Conservation (phyloP, 2,329 filamentous ascomycete genomes). For the Oidium heveae region DNA sequence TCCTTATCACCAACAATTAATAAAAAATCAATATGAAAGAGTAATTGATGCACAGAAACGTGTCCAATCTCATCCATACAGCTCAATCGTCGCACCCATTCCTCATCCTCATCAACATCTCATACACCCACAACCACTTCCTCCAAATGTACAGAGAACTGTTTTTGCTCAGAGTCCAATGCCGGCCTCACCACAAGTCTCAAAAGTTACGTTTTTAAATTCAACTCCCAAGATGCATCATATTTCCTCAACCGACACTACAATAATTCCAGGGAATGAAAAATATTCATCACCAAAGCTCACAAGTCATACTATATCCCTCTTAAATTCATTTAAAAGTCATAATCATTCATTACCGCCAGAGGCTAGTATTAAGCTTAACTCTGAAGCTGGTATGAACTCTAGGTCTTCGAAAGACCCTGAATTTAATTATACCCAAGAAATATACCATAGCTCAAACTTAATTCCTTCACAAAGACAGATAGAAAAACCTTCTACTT, state of each 20-base stretch:
- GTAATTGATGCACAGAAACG: slow-evolving; percentile 1
- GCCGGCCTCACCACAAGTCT: slow-evolving; percentile 13
- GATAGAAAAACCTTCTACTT: not conserved
- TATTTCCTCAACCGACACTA: slow-evolving; percentile 10
- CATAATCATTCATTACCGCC: slow-evolving; percentile 4
- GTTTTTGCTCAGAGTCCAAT: slow-evolving; percentile 20
- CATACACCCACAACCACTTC: slow-evolving; percentile 16
- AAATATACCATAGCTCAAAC: slow-evolving; percentile 19
- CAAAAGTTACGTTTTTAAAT: slow-evolving; percentile 5
- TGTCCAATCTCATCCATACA: slow-evolving; percentile 1
- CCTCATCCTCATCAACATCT: slow-evolving; percentile 13
- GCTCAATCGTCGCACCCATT: not conserved
- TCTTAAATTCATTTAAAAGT: slow-evolving; percentile 21
- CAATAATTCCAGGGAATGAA: slow-evolving; percentile 8
- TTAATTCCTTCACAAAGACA: slow-evolving; percentile 15
- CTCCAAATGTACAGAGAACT: slow-evolving; percentile 28
- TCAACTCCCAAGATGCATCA: slow-evolving; percentile 3
- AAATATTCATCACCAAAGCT: slow-evolving; percentile 13
- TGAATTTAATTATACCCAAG: slow-evolving; percentile 15
- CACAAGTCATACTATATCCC: slow-evolving; percentile 19
- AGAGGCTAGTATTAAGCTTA: not conserved
- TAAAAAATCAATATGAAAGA: slow-evolving; percentile 2
- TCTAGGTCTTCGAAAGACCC: not conserved
- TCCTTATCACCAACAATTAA: slow-evolving; percentile 9
- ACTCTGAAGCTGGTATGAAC: not conserved